A percentile compares a stretch with the other conserved stretches of the same genome.
phyloP scores from a whole-genome alignment of 139 green algal species.

The Medakamo hakoo region DNA sequence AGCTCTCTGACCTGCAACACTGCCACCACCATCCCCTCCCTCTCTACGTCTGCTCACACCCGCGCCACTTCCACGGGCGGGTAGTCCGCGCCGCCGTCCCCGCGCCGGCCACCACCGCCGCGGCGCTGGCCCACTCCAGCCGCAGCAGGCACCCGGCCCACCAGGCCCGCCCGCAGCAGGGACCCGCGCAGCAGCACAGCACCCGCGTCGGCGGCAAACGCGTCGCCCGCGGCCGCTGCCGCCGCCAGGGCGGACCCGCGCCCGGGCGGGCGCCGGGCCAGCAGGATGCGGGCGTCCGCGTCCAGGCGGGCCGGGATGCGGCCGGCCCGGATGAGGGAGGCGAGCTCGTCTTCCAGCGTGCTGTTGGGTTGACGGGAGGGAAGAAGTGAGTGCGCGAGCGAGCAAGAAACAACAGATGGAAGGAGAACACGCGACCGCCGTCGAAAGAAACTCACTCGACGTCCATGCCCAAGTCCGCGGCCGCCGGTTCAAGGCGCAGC shows the following conservation, averaged over 20 bases:
- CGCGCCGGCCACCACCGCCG: too few relatives aligned
- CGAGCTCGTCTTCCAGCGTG: not conserved
- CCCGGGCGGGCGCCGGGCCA: not conserved
- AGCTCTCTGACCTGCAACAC: too few relatives aligned
- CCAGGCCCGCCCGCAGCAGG: not conserved
- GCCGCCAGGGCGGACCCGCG: not conserved
- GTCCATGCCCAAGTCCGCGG: not conserved
- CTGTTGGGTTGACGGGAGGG: not conserved
- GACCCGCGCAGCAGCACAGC: not conserved
- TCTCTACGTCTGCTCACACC: not conserved
- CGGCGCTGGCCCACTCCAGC: not conserved
- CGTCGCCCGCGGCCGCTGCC: too few relatives aligned
- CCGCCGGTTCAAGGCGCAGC: not conserved
- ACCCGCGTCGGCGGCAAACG: not conserved
- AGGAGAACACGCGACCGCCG: too few relatives aligned
- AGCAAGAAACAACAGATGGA: too few relatives aligned
- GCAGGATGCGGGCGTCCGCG: not conserved
- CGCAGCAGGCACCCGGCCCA: not conserved
- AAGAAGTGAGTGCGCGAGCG: too few relatives aligned
- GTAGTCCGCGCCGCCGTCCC: not conserved
- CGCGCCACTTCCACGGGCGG: too few relatives aligned
- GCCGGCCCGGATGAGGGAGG: not conserved
- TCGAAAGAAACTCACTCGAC: too few relatives aligned
- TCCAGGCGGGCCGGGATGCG: not conserved
- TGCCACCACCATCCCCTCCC: too few relatives aligned